These are phyloP conservation scores for Hypoxylon sp. DNA, from an alignment of 2,329 filamentous ascomycete species.

Conservation along the genomic window DNA sequence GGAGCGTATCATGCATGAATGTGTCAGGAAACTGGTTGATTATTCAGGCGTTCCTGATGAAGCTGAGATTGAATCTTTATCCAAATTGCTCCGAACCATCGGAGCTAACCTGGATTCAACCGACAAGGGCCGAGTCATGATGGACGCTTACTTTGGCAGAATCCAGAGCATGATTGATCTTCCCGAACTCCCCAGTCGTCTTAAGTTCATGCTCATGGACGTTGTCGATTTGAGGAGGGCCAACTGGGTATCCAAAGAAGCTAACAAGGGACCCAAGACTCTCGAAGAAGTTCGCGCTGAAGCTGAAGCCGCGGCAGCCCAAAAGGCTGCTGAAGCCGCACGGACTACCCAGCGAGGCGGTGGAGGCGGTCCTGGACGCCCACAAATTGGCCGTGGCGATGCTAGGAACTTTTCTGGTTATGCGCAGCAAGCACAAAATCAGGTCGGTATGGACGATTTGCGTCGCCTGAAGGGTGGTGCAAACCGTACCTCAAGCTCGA, in stretches of 20 bases:
- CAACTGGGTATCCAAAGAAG: conserved; percentile 89
- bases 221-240: conserved; percentile 84
- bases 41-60: conserved; percentile 95
- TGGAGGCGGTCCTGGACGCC: conserved; percentile 77
- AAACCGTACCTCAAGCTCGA: conserved; percentile 73
- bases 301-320: conserved; percentile 81
- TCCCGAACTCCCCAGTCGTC: conserved; percentile 85
- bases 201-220: conserved; percentile 98
- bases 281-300: conserved; percentile 91
- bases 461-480: conserved; percentile 80
- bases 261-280: conserved; percentile 96
- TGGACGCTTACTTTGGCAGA: conserved; percentile 93
- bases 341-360: conserved; percentile 75
- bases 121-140: conserved; percentile 87
- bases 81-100: conserved; percentile 92
- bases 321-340: conserved; percentile 83
- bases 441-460: conserved; percentile 91
- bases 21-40: conserved; percentile 96
- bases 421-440: conserved; percentile 83
- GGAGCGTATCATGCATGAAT: conserved; percentile 99
- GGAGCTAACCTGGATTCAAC: conserved; percentile 87
- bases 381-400: conserved; percentile 85
- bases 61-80: conserved; percentile 95
- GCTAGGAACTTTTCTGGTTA: conserved; percentile 85
- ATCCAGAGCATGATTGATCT: conserved; percentile 87